Evolutionary conservation across 1,139 yeast genomes (phyloP).

Genomic region (Yamadazyma songkhlaensis): DNA sequence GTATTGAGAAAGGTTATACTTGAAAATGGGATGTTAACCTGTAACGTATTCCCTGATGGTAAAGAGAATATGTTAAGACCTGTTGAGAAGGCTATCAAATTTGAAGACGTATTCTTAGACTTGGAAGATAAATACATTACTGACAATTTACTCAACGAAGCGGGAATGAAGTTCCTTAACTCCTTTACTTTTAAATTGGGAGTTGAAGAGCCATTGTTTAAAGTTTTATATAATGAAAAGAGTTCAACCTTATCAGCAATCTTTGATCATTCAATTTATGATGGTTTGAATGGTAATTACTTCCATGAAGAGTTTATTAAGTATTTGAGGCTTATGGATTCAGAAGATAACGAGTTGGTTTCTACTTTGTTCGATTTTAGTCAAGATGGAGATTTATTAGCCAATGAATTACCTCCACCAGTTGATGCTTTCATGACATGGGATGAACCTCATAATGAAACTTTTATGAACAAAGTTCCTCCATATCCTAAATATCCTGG

Average conservation of each 20-base stretch:
- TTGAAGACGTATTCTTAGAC: conserved; percentile 24
- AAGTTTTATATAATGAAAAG: conserved; percentile 24
- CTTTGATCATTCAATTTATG: conserved; percentile 42
- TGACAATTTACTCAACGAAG: conserved; percentile 20
- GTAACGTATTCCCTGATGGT: conserved; percentile 24
- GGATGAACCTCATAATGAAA: conserved; percentile 19
- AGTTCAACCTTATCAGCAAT: conserved; percentile 22
- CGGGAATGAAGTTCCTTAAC: conserved; percentile 25
- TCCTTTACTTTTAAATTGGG: conserved; percentile 22
- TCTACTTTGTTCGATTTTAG: conserved; percentile 19
- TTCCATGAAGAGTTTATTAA: conserved; percentile 33
- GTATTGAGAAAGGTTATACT: conserved; percentile 32
- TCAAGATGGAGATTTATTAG: conserved; percentile 19
- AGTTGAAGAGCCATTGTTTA: conserved; percentile 29
- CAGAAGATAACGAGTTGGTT: conserved; percentile 4
- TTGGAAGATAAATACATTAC: conserved; percentile 9
- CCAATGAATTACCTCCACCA: conserved; percentile 34
- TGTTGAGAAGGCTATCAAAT: conserved; percentile 15
- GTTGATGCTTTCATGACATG: conserved; percentile 27
- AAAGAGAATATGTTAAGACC: conserved; percentile 23
- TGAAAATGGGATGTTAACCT: conserved; percentile 33
- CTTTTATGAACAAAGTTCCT: not conserved
- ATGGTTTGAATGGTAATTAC: conserved; percentile 39
- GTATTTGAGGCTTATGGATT: conserved; percentile 3
- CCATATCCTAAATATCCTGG: conserved; percentile 32